Conservation (phyloP, 179 eudicot genomes). For the Camellia oleifera region DNA sequence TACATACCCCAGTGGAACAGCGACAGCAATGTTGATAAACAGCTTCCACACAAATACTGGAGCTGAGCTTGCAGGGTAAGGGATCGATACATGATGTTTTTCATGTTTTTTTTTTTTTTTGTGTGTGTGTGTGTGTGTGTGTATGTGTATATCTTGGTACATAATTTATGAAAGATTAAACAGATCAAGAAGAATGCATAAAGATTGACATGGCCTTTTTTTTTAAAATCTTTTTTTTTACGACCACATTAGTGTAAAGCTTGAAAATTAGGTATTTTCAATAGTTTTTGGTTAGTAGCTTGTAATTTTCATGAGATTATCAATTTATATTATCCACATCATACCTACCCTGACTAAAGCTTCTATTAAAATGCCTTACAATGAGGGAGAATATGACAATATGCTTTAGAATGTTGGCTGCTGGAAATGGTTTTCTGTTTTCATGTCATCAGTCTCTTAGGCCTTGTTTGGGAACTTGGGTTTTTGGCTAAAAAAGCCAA, state of each 20-base stretch:
- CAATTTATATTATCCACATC: neutral
- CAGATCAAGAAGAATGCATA: neutral
- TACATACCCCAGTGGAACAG: constrained; percentile 98
- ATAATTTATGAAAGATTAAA: neutral
- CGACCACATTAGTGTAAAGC: neutral
- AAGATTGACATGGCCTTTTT: neutral
- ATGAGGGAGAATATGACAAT: too few relatives aligned
- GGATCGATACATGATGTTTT: neutral
- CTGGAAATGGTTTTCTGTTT: too few relatives aligned
- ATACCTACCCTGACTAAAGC: neutral
- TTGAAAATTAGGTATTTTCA: constrained; percentile 8
- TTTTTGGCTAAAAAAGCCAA: too few relatives aligned
- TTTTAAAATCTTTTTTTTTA: neutral
- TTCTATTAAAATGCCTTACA: too few relatives aligned
- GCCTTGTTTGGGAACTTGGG: too few relatives aligned
- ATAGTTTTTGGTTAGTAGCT: neutral
- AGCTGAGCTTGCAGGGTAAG: constrained; percentile 97
- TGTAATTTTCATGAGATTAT: neutral
- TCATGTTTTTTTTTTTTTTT: neutral
- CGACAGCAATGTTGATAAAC: constrained; percentile 95
- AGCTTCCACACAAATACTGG: constrained; percentile 94
- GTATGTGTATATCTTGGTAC: neutral
- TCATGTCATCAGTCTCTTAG: too few relatives aligned
- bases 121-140: neutral
- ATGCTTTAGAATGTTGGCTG: too few relatives aligned